Evolutionary conservation across 2,329 filamentous ascomycete genomes (phyloP), one percentile per base, ranked within the genome.

Genomic region (Fusarium decemcellulare): DNA sequence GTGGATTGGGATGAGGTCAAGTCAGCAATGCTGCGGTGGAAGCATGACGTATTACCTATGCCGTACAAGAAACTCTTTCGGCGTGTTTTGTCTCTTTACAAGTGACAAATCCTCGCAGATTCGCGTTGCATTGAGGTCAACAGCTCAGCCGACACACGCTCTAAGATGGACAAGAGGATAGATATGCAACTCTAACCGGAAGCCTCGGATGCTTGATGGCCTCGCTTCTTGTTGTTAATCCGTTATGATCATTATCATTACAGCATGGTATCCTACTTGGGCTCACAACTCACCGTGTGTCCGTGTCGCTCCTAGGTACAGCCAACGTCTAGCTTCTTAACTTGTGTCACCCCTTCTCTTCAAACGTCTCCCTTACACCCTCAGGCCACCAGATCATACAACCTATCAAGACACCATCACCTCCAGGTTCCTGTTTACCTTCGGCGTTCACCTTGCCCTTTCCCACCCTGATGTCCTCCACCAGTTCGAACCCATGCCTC

Each of bases 311-410:
- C 23, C 23, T 5, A 23, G 23, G 23, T 23, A 23, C 16, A 16
- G 32, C 14, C 9, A 39, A 37, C 14, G 10, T n/a, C 36, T 51
- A 36, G 47, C 14, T 12, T 10, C 12, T 15, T 6, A 18, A 6
- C 47, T 18, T n/a, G 15, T 11, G 29, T n/a, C n/a, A 27, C 42
- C 27, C 27, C 29, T 27, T 18, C 37, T 44, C 32, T 3, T 2
- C 32, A 32, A 30, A 27, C 8, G 37, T 42, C 14, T 53, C 47
- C 34, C 48, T 54, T 12, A 30, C 42, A 30, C 27, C 37, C 14
- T 67, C 56, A 3, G 64, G 61, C 53, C 64, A 65, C 64, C 64
- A 67, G 32, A 67, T 65, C 64, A 67, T 67, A 14, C 51, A 55
- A 9, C 40, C 52, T 16, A 65, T 46, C 30, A 55, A 53, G 8